Evolutionary conservation across 306 rosid species (phyloP), one percentile per base, ranked within the genome.

Genomic region (Alnus glutinosa): DNA sequence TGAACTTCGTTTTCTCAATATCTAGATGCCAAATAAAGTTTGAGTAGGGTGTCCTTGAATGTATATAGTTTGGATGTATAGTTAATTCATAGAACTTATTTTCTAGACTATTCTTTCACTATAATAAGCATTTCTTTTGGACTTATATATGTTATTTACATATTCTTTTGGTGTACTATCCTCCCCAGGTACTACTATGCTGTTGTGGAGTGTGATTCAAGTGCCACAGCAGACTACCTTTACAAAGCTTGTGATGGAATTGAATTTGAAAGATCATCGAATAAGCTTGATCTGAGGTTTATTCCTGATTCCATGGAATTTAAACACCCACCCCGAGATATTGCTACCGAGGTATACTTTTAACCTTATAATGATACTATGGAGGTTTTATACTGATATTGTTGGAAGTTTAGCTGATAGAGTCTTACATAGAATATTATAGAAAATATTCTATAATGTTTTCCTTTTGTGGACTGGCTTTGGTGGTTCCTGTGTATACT

Each of bases 231-330:
- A 57, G 87, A 90, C 88, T 81, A 84, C 85, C 89, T 95, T 75
- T 93, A 93, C 86, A 88, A 87, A 79, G 88, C 87, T 71, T 90
- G 97, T 88, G 96, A 95, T 47, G 96, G 98, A 77, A 75, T 83
- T 79, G 99, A 93, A 83, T 83, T 93, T 54, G 86, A 75, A 76
- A 87, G 90, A 55, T 89, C 97, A 32, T 91, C 99, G 48, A 93
- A 91, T 90, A 82, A 85, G 76, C 92, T 93, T 66, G 98, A 95
- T 77, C 84, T 95, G 82, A 91, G 99, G 85, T 95, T 95, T 82
- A 93, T 95, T 84, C 99, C 97, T 0, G 96, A 95, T 71, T 82
- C 91, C 6, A 88, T 93, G 98, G 88, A 91, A 79, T 81, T 91
- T 62, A 85, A 91, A 55, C 90, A 90, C 75, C 86, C 92, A 37